These are phyloP conservation scores for Talaromyces sp. DNA, from an alignment of 2,329 filamentous ascomycete genomes.

Conservation along the genomic window DNA sequence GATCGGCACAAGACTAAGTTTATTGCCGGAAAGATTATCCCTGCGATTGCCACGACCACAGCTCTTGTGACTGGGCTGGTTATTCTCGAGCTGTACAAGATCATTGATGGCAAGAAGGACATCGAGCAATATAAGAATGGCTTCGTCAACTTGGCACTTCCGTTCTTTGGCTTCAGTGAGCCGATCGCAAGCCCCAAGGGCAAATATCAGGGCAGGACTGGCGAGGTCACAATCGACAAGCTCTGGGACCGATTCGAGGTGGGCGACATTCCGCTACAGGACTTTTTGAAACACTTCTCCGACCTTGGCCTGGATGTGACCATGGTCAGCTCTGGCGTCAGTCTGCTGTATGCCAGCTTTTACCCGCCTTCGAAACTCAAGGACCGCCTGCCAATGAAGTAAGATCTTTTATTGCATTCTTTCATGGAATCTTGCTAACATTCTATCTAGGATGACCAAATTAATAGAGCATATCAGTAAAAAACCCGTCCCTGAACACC, in stretches of 20 bases:
- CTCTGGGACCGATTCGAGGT: slow-evolving; percentile 98
- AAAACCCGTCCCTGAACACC: slow-evolving; percentile 83
- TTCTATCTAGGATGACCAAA: slow-evolving; percentile 65
- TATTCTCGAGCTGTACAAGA: slow-evolving; percentile 89
- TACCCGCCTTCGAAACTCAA: slow-evolving; percentile 77
- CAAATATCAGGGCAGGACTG: slow-evolving; percentile 71
- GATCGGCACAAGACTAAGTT: slow-evolving; percentile 99
- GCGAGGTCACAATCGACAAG: slow-evolving; percentile 80
- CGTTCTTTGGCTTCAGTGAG: slow-evolving; percentile 98
- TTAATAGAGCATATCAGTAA: slow-evolving; percentile 85
- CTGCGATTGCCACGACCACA: slow-evolving; percentile 94
- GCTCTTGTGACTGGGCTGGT: slow-evolving; percentile 92
- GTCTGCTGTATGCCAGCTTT: slow-evolving; percentile 88
- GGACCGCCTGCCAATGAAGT: slow-evolving; percentile 70
- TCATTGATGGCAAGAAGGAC: slow-evolving; percentile 91
- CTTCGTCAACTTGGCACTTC: slow-evolving; percentile 91
- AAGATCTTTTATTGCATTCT: slow-evolving; percentile 31
- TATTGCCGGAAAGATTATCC: slow-evolving; percentile 98
- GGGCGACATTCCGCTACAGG: slow-evolving; percentile 72
- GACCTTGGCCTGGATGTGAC: slow-evolving; percentile 73
- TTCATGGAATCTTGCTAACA: slow-evolving; percentile 18
- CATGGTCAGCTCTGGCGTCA: slow-evolving; percentile 97
- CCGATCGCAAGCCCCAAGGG: slow-evolving; percentile 92
- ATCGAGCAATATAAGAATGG: slow-evolving; percentile 99
- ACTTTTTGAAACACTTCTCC: slow-evolving; percentile 79